Base-by-base conservation (phyloP, 208 protist genomes). In the Kentomonas sorsogonicus region DNA sequence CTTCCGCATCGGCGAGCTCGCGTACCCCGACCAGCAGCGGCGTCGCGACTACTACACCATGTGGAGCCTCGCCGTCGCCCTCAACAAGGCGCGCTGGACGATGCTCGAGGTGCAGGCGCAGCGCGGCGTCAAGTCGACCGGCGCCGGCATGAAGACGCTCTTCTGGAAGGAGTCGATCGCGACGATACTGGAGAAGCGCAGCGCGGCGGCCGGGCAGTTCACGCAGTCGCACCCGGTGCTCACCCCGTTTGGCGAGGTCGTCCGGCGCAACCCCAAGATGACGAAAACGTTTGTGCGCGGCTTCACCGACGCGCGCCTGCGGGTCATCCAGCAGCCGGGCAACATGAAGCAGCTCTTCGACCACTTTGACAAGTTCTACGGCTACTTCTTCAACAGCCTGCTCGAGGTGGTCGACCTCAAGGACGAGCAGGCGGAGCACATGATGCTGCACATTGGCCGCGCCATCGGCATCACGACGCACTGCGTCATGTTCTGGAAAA, bases 401-500 rank as follows among this genome's bases (percentile, higher is more conserved):
- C 72, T 94, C 4, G 83, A 94, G 57, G 71, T 89, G 38, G 81
- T 72, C 1, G 60, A 80, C 48, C 66, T 91, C 27, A 86, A 90
- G 66, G 84, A 94, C 50, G 83, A 91, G 61, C 62, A 65, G 38
- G 78, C 88, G 31, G 83, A 90, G 72, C 84, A 94, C 56, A 67
- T 88, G 56, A 74, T 94, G 84, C 74, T 75, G 27, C 88, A 94
- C 64, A 85, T 94, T 54, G 84, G 83, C 40, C 75, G 88, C 34
- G 88, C 88, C 20, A 83, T 73, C 20, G 88, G 88, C 0, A 69
- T 94, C 25, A 90, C 84, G 16, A 79, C 78, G 38, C 88, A 94
- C 66, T 89, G 84, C 65, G 88, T 94, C 16, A 90, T 94, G 88
- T 89, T 91, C 48, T 94, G 88, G 84, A 91, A 91, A 39, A 91